Base-by-base conservation (phyloP, 2,329 filamentous ascomycete species). In the Penicillium janthinellum region DNA sequence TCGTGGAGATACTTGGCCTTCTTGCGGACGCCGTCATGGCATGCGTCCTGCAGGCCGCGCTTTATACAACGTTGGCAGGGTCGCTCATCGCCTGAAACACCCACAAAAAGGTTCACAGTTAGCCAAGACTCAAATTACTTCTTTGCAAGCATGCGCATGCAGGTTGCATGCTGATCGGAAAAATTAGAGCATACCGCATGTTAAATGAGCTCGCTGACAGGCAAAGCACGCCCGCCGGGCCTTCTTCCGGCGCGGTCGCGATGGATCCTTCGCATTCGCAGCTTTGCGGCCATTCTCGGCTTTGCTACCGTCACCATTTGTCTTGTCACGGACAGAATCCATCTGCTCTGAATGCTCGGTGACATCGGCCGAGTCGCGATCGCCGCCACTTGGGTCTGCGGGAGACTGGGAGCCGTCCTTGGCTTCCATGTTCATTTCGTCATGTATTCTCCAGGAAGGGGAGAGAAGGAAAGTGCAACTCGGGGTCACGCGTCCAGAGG, bases 1-100 rank as follows among this genome's bases (percentile, higher is more conserved):
- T 98, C 95, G 73, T 98, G 93, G 58, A 99, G 90, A 76, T 99
- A 99, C 77, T 99, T 99, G 54, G 95, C 95, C 83, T 98, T 99
- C 79, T 99, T 99, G 64, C 95, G 90, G 54, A 98, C 92, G 56
- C 95, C 95, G 73, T 99, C 95, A 76, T 96, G 92, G 73, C 95
- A 99, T 62, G 87, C 87, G 74, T 96, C 92, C 70, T 92, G 90
- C 22, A 98, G 85, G 48, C 92, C 91, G 69, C 95, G 89, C 78
- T 97, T 97, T 69, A 98, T 92, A 76, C 95, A 99, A 71, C 95
- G 85, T 72, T 92, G 87, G 75, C 95, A 99, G 55, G 95, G 95
- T 68, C 95, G 86, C 77, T 99, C 94, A 75, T 99, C 95, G 71
- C 94, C 95, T 98, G 60, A 47, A 61, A 42, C 50, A 51, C 51